Evolutionary conservation across 2,329 filamentous ascomycete genomes (phyloP).

Genomic region (Biscogniauxia mediterranea): DNA sequence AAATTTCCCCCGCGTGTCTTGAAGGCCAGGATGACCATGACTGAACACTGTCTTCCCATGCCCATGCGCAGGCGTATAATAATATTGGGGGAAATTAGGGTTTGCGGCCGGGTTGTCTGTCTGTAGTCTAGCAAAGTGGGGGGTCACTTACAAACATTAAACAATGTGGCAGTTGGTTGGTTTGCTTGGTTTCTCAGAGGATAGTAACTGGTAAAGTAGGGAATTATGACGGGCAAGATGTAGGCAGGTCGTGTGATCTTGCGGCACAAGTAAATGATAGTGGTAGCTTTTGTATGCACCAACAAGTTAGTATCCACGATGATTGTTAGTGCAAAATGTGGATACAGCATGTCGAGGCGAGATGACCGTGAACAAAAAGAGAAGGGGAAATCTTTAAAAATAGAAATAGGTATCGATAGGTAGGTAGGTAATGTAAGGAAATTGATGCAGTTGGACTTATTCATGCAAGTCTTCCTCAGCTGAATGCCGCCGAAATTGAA

Average conservation of each 20-base stretch:
- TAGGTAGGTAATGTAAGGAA: conserved; percentile 17
- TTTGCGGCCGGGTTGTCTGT: neutral
- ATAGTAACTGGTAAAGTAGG: neutral
- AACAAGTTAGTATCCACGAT: conserved; percentile 11
- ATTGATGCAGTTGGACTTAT: conserved; percentile 30
- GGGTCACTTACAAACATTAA: neutral
- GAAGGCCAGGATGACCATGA: conserved; percentile 13
- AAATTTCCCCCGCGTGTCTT: conserved; percentile 18
- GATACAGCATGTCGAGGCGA: conserved; percentile 11
- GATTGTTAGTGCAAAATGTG: conserved; percentile 9
- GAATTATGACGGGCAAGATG: neutral
- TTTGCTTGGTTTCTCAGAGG: neutral
- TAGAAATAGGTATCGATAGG: conserved; percentile 29
- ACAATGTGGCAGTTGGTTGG: neutral
- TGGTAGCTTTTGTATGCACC: conserved; percentile 12
- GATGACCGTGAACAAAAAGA: conserved; percentile 12
- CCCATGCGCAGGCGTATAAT: conserved; percentile 4
- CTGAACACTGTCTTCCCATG: conserved; percentile 8
- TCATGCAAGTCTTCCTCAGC: conserved; percentile 37
- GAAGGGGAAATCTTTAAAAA: conserved; percentile 28
- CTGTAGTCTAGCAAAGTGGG: neutral
- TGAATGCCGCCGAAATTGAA: conserved; percentile 40
- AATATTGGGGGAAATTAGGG: conserved; percentile 1
- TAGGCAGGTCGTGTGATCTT: conserved; percentile 1
- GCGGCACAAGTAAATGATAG: conserved; percentile 3